Evolutionary conservation across 164 flowering plant species (phyloP).

Genomic region (Chimonanthus praecox): DNA sequence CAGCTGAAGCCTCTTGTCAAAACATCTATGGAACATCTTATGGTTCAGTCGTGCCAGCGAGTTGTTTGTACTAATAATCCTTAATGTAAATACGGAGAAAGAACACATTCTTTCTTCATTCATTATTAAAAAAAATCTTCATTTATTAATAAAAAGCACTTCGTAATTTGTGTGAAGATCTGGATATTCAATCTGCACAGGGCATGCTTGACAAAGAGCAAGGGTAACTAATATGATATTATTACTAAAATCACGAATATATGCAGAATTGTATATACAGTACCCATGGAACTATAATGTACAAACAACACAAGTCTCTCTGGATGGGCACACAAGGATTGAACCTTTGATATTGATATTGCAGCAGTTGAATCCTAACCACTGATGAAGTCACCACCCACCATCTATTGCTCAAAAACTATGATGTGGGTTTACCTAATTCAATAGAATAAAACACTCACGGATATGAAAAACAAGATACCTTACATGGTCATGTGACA

Average conservation of each 20-base stretch:
- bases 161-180: no score
- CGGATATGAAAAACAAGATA: background rate
- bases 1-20: slow-evolving; percentile 11
- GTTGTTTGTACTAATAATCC: slow-evolving; percentile 8
- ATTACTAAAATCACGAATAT: background rate
- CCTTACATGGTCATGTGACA: background rate
- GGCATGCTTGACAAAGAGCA: background rate
- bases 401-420: background rate
- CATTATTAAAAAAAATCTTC: no score
- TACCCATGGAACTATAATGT: background rate
- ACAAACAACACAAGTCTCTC: background rate
- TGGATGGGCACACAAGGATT: background rate
- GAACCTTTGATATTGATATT: background rate
- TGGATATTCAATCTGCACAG: no score
- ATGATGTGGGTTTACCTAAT: background rate
- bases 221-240: background rate
- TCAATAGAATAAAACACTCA: background rate
- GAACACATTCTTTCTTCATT: background rate
- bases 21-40: slow-evolving; percentile 13
- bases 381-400: background rate
- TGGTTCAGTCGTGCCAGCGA: slow-evolving; percentile 15
- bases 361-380: background rate
- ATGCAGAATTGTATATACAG: background rate
- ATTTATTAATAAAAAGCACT: no score
- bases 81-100: background rate